A percentile compares a stretch with the other conserved stretches of the same genome.
Conservation (phyloP, 2,329 filamentous ascomycete genomes). For the Verticillium dahliae region DNA sequence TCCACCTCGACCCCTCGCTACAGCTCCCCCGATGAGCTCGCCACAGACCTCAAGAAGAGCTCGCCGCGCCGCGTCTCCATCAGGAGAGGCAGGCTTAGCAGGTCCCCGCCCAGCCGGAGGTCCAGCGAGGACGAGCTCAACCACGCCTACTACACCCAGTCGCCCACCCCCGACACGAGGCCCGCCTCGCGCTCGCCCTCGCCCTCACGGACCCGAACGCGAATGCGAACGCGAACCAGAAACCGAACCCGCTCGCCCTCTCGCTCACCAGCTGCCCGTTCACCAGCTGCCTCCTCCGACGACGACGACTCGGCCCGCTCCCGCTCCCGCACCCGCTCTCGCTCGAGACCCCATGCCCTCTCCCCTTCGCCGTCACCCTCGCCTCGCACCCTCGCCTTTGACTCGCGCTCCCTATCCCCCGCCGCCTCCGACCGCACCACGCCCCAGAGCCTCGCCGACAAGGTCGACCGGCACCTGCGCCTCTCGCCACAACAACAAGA, state of each 20-base stretch:
- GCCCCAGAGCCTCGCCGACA: slow-evolving; percentile 5
- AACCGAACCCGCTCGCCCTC: too few species aligned
- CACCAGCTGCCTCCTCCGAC: too few species aligned
- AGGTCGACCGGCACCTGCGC: slow-evolving; percentile 9
- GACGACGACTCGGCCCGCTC: too few species aligned
- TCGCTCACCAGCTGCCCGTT: too few species aligned
- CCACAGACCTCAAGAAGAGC: background rate
- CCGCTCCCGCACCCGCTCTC: background rate
- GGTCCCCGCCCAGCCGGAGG: slow-evolving; percentile 9
- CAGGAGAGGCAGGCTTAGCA: slow-evolving; percentile 9
- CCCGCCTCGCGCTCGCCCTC: slow-evolving; percentile 24
- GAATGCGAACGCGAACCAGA: slow-evolving; percentile 18
- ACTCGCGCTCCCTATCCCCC: slow-evolving; percentile 14
- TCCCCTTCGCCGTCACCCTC: background rate
- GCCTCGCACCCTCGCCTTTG: background rate
- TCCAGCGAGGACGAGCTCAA: slow-evolving; percentile 16
- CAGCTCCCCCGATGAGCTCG: slow-evolving; percentile 37
- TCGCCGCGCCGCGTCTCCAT: slow-evolving; percentile 8
- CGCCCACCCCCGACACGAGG: slow-evolving; percentile 28
- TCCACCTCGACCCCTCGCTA: slow-evolving; percentile 31
- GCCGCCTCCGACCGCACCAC: slow-evolving; percentile 21
- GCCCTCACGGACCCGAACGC: slow-evolving; percentile 22
- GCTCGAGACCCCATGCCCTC: background rate
- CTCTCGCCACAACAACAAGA: slow-evolving; percentile 9
- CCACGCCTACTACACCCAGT: slow-evolving; percentile 15